Evolutionary conservation across 192 early-diverging fungal species (phyloP), one percentile per base, ranked within the genome.

Genomic region (Piromyces finnis): DNA sequence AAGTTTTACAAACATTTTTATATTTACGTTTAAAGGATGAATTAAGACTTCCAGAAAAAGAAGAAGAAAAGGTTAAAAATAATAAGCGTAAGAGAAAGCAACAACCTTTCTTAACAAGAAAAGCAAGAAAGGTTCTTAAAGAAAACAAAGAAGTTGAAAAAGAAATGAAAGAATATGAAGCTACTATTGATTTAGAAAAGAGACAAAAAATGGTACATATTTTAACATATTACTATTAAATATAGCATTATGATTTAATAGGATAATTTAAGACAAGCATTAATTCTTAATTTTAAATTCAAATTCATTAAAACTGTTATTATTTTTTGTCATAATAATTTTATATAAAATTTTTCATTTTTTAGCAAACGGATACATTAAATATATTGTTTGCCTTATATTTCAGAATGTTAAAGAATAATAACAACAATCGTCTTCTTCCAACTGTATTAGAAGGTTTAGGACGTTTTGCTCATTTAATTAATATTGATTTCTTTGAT

Each of bases 401-500:
- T 84, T 97, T 99, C 87, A 90, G 96, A 59, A 94, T 99, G 36
- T 88, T 99, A 59, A 97, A 98, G 87, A 92, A 94, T 51, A 87
- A 90, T 59, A 89, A 91, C 27, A 88, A 87, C 78, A 94, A 94
- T 51, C 88, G 89, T 22, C 84, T 94, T 16, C 80, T 96, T 14
- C 91, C 94, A 12, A 84, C 90, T 11, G 93, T 93, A 28, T 86
- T 96, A 4, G 94, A 95, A 85, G 94, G 94, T 36, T 87, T 94
- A 51, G 88, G 82, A 79, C 88, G 90, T 81, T 98, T 96, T 87
- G 94, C 96, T 17, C 97, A 98, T 85, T 85, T 99, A 39, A 99
- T 99, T 85, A 96, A 93, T 82, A 91, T 99, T 29, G 96, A 99
- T 80, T 97, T 97, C 80, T 99, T 97, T 84, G 87, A 91, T 12